Evolutionary conservation across 2,329 filamentous ascomycete species (phyloP), one percentile per base, ranked within the genome.

Genomic region (Ascochyta viciae-villosae): DNA sequence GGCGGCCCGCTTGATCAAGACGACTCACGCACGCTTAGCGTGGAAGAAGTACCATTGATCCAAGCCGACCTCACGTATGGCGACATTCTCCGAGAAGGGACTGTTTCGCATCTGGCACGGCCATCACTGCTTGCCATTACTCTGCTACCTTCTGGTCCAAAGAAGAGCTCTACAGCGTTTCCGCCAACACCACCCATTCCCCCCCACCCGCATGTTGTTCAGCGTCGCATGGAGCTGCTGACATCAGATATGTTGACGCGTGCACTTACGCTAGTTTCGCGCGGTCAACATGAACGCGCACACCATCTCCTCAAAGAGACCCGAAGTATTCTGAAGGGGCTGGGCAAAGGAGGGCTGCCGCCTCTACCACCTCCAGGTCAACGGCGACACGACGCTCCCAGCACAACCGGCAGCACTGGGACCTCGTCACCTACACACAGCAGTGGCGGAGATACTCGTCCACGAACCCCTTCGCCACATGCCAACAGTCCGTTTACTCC

Each of bases 191-290:
- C 93, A 13, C 91, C 92, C 1, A 99, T 99, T 59, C 95, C 95
- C 13, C 94, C 95, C 41, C 95, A 98, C 72, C 93, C 95, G 4
- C 91, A 89, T 60, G 92, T 99, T 57, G 94, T 99, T 6, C 95
- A 99, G 78, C 87, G 95, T 37, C 89, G 95, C 41, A 99, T 99
- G 95, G 95, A 99, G 77, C 82, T 99, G 27, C 84, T 99, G 49
- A 98, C 95, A 2, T 98, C 94, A 1, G 95, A 99, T 74, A 99
- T 99, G 95, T 85, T 99, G 61, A 96, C 92, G 7, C 85, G 95
- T 55, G 93, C 95, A 13, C 80, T 99, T 58, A 96, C 92, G 0
- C 84, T 99, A 19, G 93, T 98, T 19, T 91, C 91, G 57, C 87
- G 92, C 34, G 92, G 91, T 31, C 94, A 98, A 77, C 91, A 97